Evolutionary conservation across 441 rosid species (phyloP), one percentile per base, ranked within the genome.

Genomic region (Gossypium gossypioides): DNA sequence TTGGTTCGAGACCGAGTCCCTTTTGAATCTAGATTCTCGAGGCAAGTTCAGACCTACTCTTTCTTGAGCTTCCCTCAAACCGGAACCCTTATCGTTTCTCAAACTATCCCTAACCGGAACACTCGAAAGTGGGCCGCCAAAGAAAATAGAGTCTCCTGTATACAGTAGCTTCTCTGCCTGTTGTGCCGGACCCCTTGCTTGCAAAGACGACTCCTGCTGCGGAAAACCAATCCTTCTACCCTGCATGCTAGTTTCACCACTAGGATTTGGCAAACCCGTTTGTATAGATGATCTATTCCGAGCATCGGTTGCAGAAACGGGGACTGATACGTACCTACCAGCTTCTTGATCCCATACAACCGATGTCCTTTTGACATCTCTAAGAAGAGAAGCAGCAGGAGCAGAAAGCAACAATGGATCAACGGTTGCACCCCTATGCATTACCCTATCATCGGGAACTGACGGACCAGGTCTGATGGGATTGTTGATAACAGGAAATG

Each of bases 321-420:
- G 96, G 77, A 91, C 88, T 6, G 96, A 93, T 59, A 90, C 82
- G 52, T 87, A 93, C 77, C 98, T 86, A 40, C 97, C 96, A 24
- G 98, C 95, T 72, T 93, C 97, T 77, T 89, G 96, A 79, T 93
- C 97, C 96, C 97, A 91, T n/a, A 89, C 88, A 67, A 90, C 97
- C 57, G 96, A 90, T 18, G 95, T 87, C 78, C 89, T 83, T 77
- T 85, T 90, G 61, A 86, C 87, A 50, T 91, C 97, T 77, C 96
- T 81, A 21, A 84, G 87, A 79, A 88, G 84, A 68, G 95, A 89
- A 61, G 91, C 72, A 50, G 95, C 72, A 58, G 95, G 89, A 67
- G 89, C 87, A 19, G 90, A 81, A 57, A 82, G 80, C 69, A 88
- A 81, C 51, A 93, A 73, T 16, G 96, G 86, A 74, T 91, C 93